A percentile compares a stretch with the other conserved stretches of the same genome.
These are phyloP conservation scores for Gilbertella persicaria DNA, from an alignment of 371 early-diverging fungal species.

Conservation along the genomic window DNA sequence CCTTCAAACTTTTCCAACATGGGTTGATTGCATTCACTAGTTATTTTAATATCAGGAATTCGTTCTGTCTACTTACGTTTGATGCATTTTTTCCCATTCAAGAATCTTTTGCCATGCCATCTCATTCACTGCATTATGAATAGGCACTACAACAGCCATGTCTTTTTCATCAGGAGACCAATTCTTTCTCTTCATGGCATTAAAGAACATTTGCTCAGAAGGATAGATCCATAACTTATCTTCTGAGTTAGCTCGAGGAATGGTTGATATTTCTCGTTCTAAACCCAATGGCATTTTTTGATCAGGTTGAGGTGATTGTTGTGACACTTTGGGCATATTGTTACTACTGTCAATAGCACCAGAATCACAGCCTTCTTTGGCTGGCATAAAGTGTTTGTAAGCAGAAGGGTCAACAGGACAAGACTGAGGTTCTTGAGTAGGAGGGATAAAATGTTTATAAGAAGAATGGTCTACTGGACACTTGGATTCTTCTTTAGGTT, in stretches of 20 bases:
- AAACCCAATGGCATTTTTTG: conserved; percentile 58
- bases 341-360: conserved; percentile 67
- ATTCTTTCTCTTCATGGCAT: conserved; percentile 91
- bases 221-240: conserved; percentile 93
- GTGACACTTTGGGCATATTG: conserved; percentile 74
- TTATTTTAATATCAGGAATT: neutral
- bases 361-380: conserved; percentile 48
- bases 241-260: conserved; percentile 63
- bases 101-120: conserved; percentile 89
- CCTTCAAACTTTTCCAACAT: conserved; percentile 88
- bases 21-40: conserved; percentile 66
- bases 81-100: conserved; percentile 81
- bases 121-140: conserved; percentile 88
- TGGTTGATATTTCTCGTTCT: conserved; percentile 69
- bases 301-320: conserved; percentile 58
- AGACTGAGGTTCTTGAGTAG: conserved; percentile 22
- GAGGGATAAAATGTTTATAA: conserved; percentile 25
- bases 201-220: conserved; percentile 91
- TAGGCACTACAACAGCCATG: conserved; percentile 50
- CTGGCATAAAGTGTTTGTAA: conserved; percentile 54
- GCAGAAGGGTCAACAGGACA: conserved; percentile 61
- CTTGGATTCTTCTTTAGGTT: conserved; percentile 19
- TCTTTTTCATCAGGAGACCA: conserved; percentile 78
- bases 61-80: conserved; percentile 45
- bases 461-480: conserved; percentile 32